These are phyloP conservation scores for Leccinum holopus DNA, from an alignment of 1,284 basidiomycete species.

Conservation along the genomic window DNA sequence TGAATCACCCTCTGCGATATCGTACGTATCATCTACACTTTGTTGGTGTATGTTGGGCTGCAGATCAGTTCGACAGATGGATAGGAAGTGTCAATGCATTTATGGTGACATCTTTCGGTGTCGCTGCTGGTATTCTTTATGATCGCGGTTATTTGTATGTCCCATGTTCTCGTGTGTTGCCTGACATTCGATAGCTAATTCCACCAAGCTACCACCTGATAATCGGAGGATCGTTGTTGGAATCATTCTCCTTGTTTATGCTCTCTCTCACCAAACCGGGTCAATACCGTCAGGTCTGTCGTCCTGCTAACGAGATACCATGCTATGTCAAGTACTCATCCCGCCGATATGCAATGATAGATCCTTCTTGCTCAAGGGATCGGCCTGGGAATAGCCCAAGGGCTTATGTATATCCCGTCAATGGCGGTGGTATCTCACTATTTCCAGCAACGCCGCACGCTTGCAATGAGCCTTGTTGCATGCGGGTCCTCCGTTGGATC, in stretches of 20 bases:
- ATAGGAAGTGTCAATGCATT: slow-evolving; percentile 33
- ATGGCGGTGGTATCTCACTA: slow-evolving; percentile 37
- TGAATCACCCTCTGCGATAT: slow-evolving; percentile 29
- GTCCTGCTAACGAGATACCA: not conserved
- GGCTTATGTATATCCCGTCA: slow-evolving; percentile 32
- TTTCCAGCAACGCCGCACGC: slow-evolving; percentile 33
- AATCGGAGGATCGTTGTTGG: slow-evolving; percentile 26
- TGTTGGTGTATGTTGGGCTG: not conserved
- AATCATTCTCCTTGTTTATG: slow-evolving; percentile 33
- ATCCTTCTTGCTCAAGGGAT: slow-evolving; percentile 38
- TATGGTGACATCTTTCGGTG: slow-evolving; percentile 7
- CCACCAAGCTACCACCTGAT: slow-evolving; percentile 29
- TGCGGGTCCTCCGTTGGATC: slow-evolving; percentile 37
- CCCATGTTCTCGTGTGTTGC: not conserved
- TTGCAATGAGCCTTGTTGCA: slow-evolving; percentile 36
- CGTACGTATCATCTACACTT: slow-evolving; percentile 19
- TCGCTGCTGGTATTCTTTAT: slow-evolving; percentile 24
- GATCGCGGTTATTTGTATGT: slow-evolving; percentile 36
- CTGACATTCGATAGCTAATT: slow-evolving; percentile 2
- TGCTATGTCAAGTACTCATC: not conserved
- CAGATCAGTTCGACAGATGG: slow-evolving; percentile 25
- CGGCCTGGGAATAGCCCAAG: slow-evolving; percentile 32
- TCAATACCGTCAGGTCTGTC: slow-evolving; percentile 28
- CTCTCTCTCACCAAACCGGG: slow-evolving; percentile 28
- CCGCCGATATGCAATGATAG: slow-evolving; percentile 13